These are phyloP conservation scores for Aspergillus novoparasiticus DNA, from an alignment of 2,329 filamentous ascomycete genomes.

Conservation along the genomic window DNA sequence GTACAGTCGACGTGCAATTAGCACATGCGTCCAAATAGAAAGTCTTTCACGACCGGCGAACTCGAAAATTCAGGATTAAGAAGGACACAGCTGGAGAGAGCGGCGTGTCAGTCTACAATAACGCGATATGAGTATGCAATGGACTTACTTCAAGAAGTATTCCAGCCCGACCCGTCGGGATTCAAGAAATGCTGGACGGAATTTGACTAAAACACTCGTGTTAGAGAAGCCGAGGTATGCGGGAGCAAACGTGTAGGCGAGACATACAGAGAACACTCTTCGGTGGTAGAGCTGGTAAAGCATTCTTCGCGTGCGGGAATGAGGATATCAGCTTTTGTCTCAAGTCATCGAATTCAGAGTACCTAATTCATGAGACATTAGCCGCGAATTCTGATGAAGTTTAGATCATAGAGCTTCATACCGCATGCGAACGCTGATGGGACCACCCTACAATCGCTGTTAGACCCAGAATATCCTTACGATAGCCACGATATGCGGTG, in stretches of 20 bases:
- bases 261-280: conserved; percentile 83
- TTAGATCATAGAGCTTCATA: conserved; percentile 28
- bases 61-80: conserved; percentile 92
- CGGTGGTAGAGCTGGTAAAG: conserved; percentile 86
- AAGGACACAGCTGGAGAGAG: conserved; percentile 70
- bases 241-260: background rate
- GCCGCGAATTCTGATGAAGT: background rate
- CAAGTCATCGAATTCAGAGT: conserved; percentile 91
- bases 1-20: conserved; percentile 12
- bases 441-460: conserved; percentile 50
- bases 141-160: conserved; percentile 86
- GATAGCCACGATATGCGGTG: background rate
- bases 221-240: conserved; percentile 4
- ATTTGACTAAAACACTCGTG: conserved; percentile 55
- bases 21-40: conserved; percentile 64
- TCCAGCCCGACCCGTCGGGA: conserved; percentile 78
- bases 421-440: conserved; percentile 63
- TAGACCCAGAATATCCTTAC: conserved; percentile 13
- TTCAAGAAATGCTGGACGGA: conserved; percentile 82
- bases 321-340: conserved; percentile 71
- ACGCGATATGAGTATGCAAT: background rate
- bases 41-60: conserved; percentile 88
- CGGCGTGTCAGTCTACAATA: background rate
- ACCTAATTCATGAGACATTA: conserved; percentile 53
- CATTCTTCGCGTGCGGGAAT: conserved; percentile 80